Conservation (phyloP, 345 rosid genomes). For the Syzygium jambos region DNA sequence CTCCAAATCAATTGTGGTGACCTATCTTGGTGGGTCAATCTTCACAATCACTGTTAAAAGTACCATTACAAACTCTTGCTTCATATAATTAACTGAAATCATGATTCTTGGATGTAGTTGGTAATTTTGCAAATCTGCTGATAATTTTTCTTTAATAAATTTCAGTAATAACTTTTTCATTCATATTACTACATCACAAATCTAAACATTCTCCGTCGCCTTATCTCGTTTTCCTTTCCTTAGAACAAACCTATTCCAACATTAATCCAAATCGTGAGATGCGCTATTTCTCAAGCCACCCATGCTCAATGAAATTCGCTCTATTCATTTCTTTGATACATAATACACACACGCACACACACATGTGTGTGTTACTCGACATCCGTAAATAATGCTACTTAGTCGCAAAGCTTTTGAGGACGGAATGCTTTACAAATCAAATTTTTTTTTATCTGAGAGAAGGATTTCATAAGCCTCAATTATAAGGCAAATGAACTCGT, state of each 20-base stretch:
- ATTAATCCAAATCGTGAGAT: too few relatives aligned
- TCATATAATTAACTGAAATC: too few relatives aligned
- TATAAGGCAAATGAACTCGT: neutral
- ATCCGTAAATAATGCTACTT: neutral
- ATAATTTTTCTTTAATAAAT: too few relatives aligned
- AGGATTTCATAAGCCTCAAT: neutral
- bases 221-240: too few relatives aligned
- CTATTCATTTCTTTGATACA: neutral
- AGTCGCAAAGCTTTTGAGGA: neutral
- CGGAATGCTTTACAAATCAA: neutral
- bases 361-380: neutral
- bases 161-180: too few relatives aligned
- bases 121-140: too few relatives aligned
- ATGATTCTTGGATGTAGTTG: too few relatives aligned
- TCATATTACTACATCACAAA: too few relatives aligned
- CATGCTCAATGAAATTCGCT: neutral
- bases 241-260: too few relatives aligned
- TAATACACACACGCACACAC: neutral
- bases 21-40: neutral
- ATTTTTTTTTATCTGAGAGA: neutral
- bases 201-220: accelerated
- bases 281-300: too few relatives aligned
- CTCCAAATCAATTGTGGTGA: neutral
- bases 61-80: too few relatives aligned
- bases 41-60: too few relatives aligned